Evolutionary conservation across 768 basidiomycete genomes (phyloP).

Genomic region (Xerocomus spinulosus): DNA sequence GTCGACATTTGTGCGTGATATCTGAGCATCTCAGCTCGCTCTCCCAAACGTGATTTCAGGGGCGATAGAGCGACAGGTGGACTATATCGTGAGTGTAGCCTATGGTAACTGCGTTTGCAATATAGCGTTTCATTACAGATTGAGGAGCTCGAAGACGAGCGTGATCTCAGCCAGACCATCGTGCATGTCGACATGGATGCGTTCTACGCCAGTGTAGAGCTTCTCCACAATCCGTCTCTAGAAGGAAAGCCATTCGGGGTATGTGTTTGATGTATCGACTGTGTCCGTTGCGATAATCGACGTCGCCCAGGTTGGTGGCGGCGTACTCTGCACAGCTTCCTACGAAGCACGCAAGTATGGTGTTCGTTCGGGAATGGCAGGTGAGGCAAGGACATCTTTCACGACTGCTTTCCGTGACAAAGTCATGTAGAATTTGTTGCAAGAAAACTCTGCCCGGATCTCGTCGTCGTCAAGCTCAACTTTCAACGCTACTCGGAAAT

Average conservation of each 20-base stretch:
- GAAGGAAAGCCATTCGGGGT: slow-evolving; percentile 74
- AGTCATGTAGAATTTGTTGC: slow-evolving; percentile 72
- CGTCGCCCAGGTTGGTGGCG: slow-evolving; percentile 61
- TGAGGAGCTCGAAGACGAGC: slow-evolving; percentile 61
- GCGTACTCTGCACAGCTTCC: slow-evolving; percentile 84
- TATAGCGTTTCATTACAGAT: slow-evolving; percentile 35
- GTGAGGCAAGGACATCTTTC: slow-evolving; percentile 34
- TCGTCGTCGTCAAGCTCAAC: slow-evolving; percentile 62
- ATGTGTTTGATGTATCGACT: slow-evolving; percentile 11
- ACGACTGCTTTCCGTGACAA: not conserved
- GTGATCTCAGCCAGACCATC: slow-evolving; percentile 80
- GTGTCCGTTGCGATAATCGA: slow-evolving; percentile 1
- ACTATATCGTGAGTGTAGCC: slow-evolving; percentile 57
- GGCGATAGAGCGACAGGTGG: slow-evolving; percentile 60
- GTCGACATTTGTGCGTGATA: slow-evolving; percentile 51
- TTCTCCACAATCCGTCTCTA: slow-evolving; percentile 59
- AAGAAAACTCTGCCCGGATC: slow-evolving; percentile 87
- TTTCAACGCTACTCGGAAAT: slow-evolving; percentile 63
- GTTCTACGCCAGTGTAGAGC: slow-evolving; percentile 81
- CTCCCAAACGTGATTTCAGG: slow-evolving; percentile 30
- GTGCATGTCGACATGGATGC: slow-evolving; percentile 98
- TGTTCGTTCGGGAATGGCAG: slow-evolving; percentile 94
- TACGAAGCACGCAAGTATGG: slow-evolving; percentile 91
- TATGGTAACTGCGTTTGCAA: not conserved
- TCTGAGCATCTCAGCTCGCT: not conserved